Percentiles rank a stretch among this genome's conserved stretches.
phyloP scores from a whole-genome alignment of 2,329 filamentous ascomycete genomes.

The Penicillium sp. region DNA sequence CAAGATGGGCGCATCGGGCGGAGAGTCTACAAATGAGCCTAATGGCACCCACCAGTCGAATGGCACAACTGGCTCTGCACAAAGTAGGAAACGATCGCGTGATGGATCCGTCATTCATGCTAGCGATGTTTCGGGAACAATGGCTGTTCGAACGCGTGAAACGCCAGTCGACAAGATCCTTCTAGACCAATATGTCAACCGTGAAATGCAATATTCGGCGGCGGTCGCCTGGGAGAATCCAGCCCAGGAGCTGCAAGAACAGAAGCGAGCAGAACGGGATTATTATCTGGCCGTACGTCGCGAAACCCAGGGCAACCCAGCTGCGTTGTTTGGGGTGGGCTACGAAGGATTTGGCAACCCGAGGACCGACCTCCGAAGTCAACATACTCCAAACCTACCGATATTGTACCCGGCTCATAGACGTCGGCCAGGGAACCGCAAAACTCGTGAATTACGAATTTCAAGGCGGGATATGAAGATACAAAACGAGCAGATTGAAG shows the following conservation, averaged over 20 bases:
- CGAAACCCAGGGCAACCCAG: constrained; percentile 60
- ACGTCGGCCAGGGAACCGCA: constrained; percentile 74
- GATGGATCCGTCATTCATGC: constrained; percentile 60
- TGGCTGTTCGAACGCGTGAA: constrained; percentile 44
- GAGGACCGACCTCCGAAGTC: constrained; percentile 71
- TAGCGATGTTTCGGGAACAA: constrained; percentile 35
- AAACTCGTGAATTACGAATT: constrained; percentile 72
- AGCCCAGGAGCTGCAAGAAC: constrained; percentile 61
- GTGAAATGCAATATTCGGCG: constrained; percentile 64
- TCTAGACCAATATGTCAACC: constrained; percentile 66
- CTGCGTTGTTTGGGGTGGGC: constrained; percentile 67
- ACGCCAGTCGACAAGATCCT: constrained; percentile 55
- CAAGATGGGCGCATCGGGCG: constrained; percentile 58
- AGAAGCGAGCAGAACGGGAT: constrained; percentile 68
- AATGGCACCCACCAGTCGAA: constrained; percentile 37
- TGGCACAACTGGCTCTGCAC: constrained; percentile 53
- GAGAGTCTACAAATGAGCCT: constrained; percentile 37
- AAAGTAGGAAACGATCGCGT: constrained; percentile 62
- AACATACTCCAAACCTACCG: constrained; percentile 63
- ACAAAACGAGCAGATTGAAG: constrained; percentile 88
- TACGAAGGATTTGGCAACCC: constrained; percentile 91
- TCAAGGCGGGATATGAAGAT: constrained; percentile 77
- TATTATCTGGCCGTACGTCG: constrained; percentile 70
- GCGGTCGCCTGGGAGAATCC: constrained; percentile 56
- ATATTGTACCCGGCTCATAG: constrained; percentile 81